phyloP scores from a whole-genome alignment of 352 stramenopile genomes.

The Phytophthora quininea region DNA sequence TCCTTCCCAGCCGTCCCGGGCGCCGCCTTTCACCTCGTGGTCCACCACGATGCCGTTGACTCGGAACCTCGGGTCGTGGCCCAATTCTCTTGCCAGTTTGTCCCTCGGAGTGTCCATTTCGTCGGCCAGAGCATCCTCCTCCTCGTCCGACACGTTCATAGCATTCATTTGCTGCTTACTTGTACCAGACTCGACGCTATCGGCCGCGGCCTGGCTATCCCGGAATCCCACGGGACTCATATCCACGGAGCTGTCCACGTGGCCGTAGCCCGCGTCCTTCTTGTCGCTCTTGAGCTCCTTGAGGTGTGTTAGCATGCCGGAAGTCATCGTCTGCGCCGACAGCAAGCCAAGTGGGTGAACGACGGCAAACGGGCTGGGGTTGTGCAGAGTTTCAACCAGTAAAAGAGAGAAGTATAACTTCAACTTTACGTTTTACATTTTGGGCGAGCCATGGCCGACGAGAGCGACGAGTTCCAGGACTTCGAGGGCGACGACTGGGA shows the following conservation, averaged over 20 bases:
- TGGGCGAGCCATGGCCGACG: constrained; percentile 13
- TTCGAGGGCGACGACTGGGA: constrained; percentile 28
- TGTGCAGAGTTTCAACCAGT: background rate
- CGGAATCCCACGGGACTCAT: constrained; percentile 47
- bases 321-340: constrained; percentile 9
- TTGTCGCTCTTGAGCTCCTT: constrained; percentile 65
- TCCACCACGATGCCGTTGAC: constrained; percentile 81
- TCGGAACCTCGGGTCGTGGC: constrained; percentile 61
- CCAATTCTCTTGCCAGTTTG: constrained; percentile 26
- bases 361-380: background rate
- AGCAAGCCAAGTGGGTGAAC: background rate
- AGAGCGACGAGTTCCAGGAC: constrained; percentile 55
- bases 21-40: constrained; percentile 70
- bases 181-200: constrained; percentile 41
- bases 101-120: constrained; percentile 6
- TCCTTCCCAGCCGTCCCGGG: constrained; percentile 49
- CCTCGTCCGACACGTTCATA: constrained; percentile 22
- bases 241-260: constrained; percentile 53
- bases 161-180: constrained; percentile 28
- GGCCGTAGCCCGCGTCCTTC: constrained; percentile 41
- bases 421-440: constrained; percentile 12
- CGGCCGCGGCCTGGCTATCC: constrained; percentile 24
- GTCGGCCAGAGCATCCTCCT: constrained; percentile 31
- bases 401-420: background rate
- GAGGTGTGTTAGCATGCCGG: constrained; percentile 41